These are phyloP conservation scores for Phytophthora tentaculata DNA, from an alignment of 352 stramenopile species.

Conservation along the genomic window DNA sequence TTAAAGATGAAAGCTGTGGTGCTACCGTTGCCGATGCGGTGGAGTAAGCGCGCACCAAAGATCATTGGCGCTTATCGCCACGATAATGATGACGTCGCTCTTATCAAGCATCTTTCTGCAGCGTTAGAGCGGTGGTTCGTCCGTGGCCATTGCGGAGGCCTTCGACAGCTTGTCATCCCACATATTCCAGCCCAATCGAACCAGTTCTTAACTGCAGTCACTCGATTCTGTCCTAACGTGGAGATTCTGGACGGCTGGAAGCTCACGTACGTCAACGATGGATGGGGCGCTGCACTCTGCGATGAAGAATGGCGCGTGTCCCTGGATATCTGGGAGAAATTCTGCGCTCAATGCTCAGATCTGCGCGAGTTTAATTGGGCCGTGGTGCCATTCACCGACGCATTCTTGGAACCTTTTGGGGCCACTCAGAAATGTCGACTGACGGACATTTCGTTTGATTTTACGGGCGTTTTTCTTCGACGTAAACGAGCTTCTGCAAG, in stretches of 20 bases:
- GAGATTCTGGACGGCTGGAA: conserved; percentile 66
- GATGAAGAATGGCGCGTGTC: conserved; percentile 62
- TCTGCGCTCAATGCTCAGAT: conserved; percentile 43
- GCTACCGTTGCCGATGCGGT: conserved; percentile 48
- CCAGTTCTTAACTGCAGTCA: conserved; percentile 47
- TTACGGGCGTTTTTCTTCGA: conserved; percentile 39
- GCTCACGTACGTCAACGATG: conserved; percentile 58
- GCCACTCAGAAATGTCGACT: conserved; percentile 47
- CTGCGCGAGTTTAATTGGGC: conserved; percentile 68
- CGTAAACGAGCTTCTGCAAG: conserved; percentile 19
- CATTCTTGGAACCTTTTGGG: conserved; percentile 56
- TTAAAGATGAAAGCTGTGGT: conserved; percentile 55
- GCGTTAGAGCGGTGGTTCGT: conserved; percentile 52
- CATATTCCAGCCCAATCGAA: conserved; percentile 45
- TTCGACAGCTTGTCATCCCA: conserved; percentile 53
- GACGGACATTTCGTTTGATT: conserved; percentile 46
- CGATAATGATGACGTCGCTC: conserved; percentile 34
- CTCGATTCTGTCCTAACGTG: conserved; percentile 52
- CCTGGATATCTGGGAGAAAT: conserved; percentile 45
- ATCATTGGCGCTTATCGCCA: conserved; percentile 26
- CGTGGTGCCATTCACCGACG: conserved; percentile 57
- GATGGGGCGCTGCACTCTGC: conserved; percentile 50
- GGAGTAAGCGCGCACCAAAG: conserved; percentile 41
- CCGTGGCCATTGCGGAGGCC: conserved; percentile 32
- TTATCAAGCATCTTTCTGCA: conserved; percentile 36